These are phyloP conservation scores for Saksenaea oblongispora DNA, from an alignment of 371 early-diverging fungal species.

Conservation along the genomic window DNA sequence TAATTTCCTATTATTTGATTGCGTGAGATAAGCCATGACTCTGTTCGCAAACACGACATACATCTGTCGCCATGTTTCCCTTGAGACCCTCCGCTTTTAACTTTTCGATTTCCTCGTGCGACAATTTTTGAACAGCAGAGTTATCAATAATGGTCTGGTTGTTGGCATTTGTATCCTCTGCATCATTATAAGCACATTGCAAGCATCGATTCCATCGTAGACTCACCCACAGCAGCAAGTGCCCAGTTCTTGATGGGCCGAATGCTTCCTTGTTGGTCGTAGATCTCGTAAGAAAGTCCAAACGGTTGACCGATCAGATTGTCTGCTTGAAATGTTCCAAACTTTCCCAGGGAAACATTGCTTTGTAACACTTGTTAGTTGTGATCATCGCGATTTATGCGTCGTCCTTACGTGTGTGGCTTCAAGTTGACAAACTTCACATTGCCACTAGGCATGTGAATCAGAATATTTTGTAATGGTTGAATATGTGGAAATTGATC, in stretches of 20 bases:
- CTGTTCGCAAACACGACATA: background rate
- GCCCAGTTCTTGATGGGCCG: constrained; percentile 42
- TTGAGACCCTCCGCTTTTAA: constrained; percentile 75
- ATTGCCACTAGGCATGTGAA: constrained; percentile 87
- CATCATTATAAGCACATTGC: background rate
- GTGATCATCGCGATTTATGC: background rate
- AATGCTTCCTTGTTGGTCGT: constrained; percentile 52
- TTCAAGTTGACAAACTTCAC: constrained; percentile 76
- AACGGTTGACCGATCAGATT: constrained; percentile 83
- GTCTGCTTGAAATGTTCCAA: constrained; percentile 81
- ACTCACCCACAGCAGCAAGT: constrained; percentile 46
- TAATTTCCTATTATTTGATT: constrained; percentile 58
- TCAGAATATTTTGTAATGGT: constrained; percentile 68
- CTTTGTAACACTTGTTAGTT: constrained; percentile 25
- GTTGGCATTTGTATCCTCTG: constrained; percentile 82
- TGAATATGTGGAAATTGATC: constrained; percentile 47
- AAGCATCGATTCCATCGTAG: background rate
- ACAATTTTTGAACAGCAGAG: constrained; percentile 74
- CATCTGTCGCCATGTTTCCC: constrained; percentile 64
- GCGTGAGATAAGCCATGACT: background rate
- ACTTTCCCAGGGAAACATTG: constrained; percentile 84
- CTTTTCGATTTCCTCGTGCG: constrained; percentile 81
- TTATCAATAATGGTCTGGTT: constrained; percentile 83
- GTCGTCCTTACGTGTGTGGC: constrained; percentile 53
- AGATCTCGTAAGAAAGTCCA: constrained; percentile 86